Conservation (phyloP, 106 monocot species). For the Cymbidium sinense region DNA sequence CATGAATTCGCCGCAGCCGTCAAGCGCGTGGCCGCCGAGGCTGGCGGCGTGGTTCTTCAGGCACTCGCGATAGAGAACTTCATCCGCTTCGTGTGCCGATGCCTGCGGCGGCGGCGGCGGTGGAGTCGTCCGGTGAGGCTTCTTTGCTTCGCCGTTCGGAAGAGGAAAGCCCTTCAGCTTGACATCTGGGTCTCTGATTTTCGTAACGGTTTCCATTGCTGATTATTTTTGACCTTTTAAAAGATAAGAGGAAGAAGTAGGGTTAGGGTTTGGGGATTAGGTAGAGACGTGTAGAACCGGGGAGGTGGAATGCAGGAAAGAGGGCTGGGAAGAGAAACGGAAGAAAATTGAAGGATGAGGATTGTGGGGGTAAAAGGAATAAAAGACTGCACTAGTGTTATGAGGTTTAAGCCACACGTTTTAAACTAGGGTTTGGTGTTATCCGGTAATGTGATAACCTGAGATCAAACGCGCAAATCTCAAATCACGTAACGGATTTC, state of each 20-base stretch:
- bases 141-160: background rate
- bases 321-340: background rate
- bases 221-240: background rate
- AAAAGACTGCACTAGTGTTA: background rate
- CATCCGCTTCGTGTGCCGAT: background rate
- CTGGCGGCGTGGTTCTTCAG: constrained; percentile 76
- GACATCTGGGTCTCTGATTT: background rate
- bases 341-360: background rate
- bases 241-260: background rate
- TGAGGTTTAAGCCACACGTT: background rate
- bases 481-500: no score
- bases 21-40: constrained; percentile 65
- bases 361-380: background rate
- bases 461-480: background rate
- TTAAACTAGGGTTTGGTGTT: constrained; percentile 5
- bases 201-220: background rate
- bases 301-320: background rate
- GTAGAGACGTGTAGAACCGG: background rate
- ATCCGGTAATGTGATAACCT: background rate
- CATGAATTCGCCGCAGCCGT: constrained; percentile 65
- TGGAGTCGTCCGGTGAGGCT: background rate
- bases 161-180: background rate
- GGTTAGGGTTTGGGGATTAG: background rate
- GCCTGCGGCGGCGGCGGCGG: no score
- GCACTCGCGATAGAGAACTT: constrained; percentile 47